These are phyloP conservation scores for Saturnispora saitoi DNA, from an alignment of 805 yeast species.

Conservation along the genomic window DNA sequence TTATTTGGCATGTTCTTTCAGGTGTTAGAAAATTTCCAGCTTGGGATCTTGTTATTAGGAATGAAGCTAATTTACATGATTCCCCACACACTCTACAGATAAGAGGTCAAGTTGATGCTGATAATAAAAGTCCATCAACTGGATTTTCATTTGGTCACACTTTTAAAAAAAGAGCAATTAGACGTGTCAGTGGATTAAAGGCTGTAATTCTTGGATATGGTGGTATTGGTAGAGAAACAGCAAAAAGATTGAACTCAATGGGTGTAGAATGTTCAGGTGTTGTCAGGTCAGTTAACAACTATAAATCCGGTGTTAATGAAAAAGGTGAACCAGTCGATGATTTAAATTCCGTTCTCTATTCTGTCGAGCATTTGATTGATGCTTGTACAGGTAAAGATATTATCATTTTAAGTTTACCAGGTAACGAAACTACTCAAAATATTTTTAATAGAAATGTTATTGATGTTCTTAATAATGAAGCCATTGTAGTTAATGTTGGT, in stretches of 20 bases:
- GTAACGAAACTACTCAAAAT: conserved; percentile 47
- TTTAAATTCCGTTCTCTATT: conserved; percentile 40
- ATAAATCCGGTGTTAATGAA: conserved; percentile 27
- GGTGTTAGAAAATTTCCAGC: conserved; percentile 50
- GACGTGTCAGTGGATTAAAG: conserved; percentile 32
- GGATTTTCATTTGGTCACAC: conserved; percentile 17
- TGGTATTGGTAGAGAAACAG: conserved; percentile 60
- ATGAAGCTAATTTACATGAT: conserved; percentile 14
- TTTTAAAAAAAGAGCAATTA: conserved; percentile 8
- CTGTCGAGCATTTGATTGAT: conserved; percentile 36
- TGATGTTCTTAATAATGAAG: conserved; percentile 39
- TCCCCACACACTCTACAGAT: conserved; percentile 31
- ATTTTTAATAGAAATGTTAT: conserved; percentile 44
- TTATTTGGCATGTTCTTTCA: conserved; percentile 47
- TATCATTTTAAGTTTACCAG: conserved; percentile 61
- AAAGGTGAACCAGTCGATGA: conserved; percentile 25
- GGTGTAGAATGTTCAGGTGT: conserved; percentile 61
- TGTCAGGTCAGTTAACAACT: conserved; percentile 33
- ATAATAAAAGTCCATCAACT: conserved; percentile 6
- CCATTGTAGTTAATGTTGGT: conserved; percentile 66
- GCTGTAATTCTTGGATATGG: conserved; percentile 72
- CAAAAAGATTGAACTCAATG: conserved; percentile 42
- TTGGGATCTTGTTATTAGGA: conserved; percentile 33
- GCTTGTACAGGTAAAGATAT: conserved; percentile 37
- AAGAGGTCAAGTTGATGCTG: conserved; percentile 27